These are phyloP conservation scores for Centrapalus pauciflorus DNA, from an alignment of 129 eudicot species.

Conservation along the genomic window DNA sequence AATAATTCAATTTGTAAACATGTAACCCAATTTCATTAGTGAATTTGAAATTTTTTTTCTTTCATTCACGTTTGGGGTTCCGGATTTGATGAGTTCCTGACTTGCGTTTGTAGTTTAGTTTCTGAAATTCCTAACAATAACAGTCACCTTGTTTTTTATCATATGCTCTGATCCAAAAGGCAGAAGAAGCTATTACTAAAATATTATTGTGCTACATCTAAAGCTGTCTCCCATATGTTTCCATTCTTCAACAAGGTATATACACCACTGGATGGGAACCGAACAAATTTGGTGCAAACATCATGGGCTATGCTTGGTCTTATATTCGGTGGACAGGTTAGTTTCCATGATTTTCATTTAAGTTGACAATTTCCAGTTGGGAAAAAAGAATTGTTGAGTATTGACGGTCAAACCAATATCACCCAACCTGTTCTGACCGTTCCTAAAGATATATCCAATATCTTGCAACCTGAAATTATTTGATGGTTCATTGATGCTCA, in stretches of 20 bases:
- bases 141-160: not conserved
- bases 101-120: too few species aligned
- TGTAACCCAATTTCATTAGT: too few species aligned
- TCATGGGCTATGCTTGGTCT: conserved; percentile 73
- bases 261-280: conserved; percentile 44
- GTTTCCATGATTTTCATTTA: conserved; percentile 4
- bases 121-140: too few species aligned
- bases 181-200: not conserved
- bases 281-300: conserved; percentile 49
- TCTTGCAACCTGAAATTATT: too few species aligned
- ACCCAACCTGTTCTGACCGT: not conserved
- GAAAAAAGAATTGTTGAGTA: too few species aligned
- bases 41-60: too few species aligned
- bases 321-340: conserved; percentile 46
- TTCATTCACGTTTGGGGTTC: too few species aligned
- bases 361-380: not conserved
- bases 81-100: too few species aligned
- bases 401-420: not conserved
- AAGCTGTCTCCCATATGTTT: not conserved
- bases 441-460: not conserved
- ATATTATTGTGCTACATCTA: not conserved
- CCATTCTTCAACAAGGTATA: conserved; percentile 14
- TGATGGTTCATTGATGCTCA: not conserved
- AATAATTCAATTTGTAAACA: too few species aligned
- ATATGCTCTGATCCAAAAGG: not conserved